A percentile compares a stretch with the other conserved stretches of the same genome.
Conservation (phyloP, 345 rosid genomes). For the Sisymbrium altissimum region DNA sequence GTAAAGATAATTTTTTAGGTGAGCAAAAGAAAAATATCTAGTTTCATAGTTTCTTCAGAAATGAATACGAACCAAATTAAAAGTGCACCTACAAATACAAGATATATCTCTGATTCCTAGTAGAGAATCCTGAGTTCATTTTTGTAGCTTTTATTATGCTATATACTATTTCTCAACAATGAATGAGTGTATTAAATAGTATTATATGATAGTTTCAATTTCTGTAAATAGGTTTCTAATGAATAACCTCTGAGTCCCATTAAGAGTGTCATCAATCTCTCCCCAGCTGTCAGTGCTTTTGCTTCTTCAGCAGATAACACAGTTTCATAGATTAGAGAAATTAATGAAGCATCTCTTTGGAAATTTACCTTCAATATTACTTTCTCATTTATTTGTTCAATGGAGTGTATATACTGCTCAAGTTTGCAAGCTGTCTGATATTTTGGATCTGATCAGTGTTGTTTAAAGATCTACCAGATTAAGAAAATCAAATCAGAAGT, state of each 20-base stretch:
- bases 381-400: slow-evolving; percentile 15
- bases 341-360: slow-evolving; percentile 29
- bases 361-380: slow-evolving; percentile 10
- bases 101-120: slow-evolving; percentile 21
- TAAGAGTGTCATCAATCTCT: slow-evolving; percentile 24
- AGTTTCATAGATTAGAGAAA: slow-evolving; percentile 19
- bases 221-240: slow-evolving; percentile 27
- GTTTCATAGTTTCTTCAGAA: not conserved
- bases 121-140: slow-evolving; percentile 16
- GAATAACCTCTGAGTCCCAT: slow-evolving; percentile 28
- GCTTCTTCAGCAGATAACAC: slow-evolving; percentile 25
- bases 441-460: slow-evolving; percentile 14
- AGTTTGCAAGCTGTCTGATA: slow-evolving; percentile 25
- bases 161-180: slow-evolving; percentile 5
- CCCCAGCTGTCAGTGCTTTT: slow-evolving; percentile 27
- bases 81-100: slow-evolving; percentile 22
- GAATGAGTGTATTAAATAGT: slow-evolving; percentile 16
- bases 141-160: slow-evolving; percentile 8
- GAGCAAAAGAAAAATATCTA: not conserved
- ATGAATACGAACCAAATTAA: slow-evolving; percentile 14
- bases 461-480: slow-evolving; percentile 11
- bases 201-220: not conserved
- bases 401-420: not conserved
- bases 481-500: slow-evolving; percentile 5
- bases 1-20: no score